phyloP scores from a whole-genome alignment of 73 alveolate species.

The Paramecium caudatum region DNA sequence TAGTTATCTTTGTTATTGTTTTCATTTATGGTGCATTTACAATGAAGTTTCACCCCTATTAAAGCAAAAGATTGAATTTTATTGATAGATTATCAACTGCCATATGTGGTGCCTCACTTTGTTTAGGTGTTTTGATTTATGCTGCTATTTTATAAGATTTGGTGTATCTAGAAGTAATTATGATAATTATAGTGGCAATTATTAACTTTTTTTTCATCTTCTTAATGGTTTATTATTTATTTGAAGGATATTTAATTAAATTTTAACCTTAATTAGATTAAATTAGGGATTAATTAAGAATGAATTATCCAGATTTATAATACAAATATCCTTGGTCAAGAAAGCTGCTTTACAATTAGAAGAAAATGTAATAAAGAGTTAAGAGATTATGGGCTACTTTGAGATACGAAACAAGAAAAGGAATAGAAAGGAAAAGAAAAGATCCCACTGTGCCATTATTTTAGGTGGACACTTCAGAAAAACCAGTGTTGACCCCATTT shows the following conservation, averaged over 20 bases:
- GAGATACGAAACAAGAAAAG: background rate
- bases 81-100: slow-evolving; percentile 63
- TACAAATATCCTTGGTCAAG: slow-evolving; percentile 42
- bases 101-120: slow-evolving; percentile 52
- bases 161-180: background rate
- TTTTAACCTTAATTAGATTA: slow-evolving; percentile 47
- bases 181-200: slow-evolving; percentile 12
- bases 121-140: slow-evolving; percentile 57
- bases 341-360: background rate
- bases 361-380: slow-evolving; percentile 36
- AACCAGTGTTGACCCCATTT: background rate
- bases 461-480: background rate
- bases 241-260: slow-evolving; percentile 63
- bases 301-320: slow-evolving; percentile 11
- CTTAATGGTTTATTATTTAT: slow-evolving; percentile 54
- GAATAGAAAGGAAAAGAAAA: slow-evolving; percentile 16
- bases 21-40: slow-evolving; percentile 67
- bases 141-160: slow-evolving; percentile 14
- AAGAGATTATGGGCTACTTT: slow-evolving; percentile 25
- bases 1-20: slow-evolving; percentile 36
- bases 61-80: slow-evolving; percentile 20
- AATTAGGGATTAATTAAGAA: slow-evolving; percentile 55
- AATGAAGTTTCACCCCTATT: slow-evolving; percentile 27
- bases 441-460: slow-evolving; percentile 52
- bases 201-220: slow-evolving; percentile 28